A percentile compares a stretch with the other conserved stretches of the same genome.
Conservation (phyloP, 306 rosid genomes). For the Casuarina equisetifolia region DNA sequence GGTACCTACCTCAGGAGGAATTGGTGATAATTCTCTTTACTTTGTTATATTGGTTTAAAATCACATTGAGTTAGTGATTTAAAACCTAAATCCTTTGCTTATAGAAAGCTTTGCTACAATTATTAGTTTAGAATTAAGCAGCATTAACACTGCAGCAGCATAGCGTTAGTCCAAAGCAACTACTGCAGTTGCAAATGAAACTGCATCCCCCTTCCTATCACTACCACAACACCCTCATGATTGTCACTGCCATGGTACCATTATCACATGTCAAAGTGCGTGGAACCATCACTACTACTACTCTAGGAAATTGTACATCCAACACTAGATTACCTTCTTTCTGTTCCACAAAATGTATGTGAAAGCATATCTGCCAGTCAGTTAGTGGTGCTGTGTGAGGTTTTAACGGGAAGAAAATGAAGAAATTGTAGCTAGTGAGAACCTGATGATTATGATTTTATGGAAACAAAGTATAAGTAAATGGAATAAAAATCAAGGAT, state of each 20-base stretch:
- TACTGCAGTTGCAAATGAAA: background rate
- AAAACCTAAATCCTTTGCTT: background rate
- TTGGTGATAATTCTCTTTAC: background rate
- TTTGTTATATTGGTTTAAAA: background rate
- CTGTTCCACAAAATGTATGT: background rate
- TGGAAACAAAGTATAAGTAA: background rate
- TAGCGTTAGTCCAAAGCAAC: too few species aligned
- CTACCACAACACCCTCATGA: background rate
- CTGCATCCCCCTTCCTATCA: background rate
- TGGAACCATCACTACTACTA: background rate
- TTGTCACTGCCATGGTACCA: background rate
- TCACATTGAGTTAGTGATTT: background rate
- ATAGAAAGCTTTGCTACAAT: background rate
- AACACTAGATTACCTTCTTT: background rate
- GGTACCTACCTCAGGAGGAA: constrained; percentile 31
- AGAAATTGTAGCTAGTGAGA: background rate
- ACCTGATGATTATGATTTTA: background rate
- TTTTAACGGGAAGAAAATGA: background rate
- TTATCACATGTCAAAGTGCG: background rate
- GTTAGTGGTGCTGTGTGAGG: background rate
- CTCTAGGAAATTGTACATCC: background rate
- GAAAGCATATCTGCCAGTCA: background rate
- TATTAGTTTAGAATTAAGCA: background rate
- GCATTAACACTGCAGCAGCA: background rate
- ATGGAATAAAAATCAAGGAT: background rate